Evolutionary conservation across 2,329 filamentous ascomycete species (phyloP).

Genomic region (Talaromyces verruculosus): DNA sequence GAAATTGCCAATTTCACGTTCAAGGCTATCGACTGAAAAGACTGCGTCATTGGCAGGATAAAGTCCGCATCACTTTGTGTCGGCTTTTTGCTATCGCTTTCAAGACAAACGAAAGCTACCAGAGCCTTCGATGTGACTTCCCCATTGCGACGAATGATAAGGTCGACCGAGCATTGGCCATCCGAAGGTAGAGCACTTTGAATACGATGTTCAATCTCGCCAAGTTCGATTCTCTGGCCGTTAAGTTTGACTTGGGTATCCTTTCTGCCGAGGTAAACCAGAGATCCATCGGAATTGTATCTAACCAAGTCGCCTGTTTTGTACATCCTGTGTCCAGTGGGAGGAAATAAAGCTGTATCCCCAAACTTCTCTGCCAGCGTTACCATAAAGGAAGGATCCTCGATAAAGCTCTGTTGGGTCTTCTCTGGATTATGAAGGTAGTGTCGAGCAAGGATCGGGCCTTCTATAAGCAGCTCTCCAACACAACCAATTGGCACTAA

Average conservation of each 20-base stretch:
- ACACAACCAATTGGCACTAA: constrained; percentile 45
- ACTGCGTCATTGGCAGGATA: constrained; percentile 12
- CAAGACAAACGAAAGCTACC: constrained; percentile 20
- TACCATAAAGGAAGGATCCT: constrained; percentile 36
- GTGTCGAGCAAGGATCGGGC: constrained; percentile 41
- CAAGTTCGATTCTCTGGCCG: constrained; percentile 45
- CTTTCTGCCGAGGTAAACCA: constrained; percentile 34
- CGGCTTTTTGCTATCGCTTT: constrained; percentile 25
- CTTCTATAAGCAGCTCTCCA: constrained; percentile 45
- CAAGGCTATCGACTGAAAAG: constrained; percentile 16
- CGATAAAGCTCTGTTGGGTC: constrained; percentile 39
- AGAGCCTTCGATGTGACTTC: constrained; percentile 10
- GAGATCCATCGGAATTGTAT: constrained; percentile 41
- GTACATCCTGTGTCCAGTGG: constrained; percentile 37
- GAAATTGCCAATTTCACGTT: constrained; percentile 1
- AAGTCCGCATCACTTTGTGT: constrained; percentile 30
- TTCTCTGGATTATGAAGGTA: constrained; percentile 47
- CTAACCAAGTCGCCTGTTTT: constrained; percentile 35
- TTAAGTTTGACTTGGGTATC: constrained; percentile 44
- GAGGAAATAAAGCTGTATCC: constrained; percentile 18
- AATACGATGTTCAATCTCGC: constrained; percentile 38
- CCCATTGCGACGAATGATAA: constrained; percentile 17
- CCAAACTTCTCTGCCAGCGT: not conserved
- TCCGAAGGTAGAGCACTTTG: constrained; percentile 32
- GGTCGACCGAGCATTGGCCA: constrained; percentile 42